phyloP scores from a whole-genome alignment of 805 yeast genomes.

The Hanseniaspora thailandica region DNA sequence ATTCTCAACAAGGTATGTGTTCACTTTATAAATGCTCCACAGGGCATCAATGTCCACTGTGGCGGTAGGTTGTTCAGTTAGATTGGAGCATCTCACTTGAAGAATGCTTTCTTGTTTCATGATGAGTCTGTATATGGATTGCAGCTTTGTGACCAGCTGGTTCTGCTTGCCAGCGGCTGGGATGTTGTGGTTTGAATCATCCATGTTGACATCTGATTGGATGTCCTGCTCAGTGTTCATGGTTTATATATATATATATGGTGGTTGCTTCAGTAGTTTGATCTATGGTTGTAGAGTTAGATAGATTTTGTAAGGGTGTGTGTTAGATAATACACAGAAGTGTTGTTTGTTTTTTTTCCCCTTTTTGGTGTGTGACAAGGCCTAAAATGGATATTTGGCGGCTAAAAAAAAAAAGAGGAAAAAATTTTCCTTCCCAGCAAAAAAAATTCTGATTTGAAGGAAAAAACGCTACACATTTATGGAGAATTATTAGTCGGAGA shows the following conservation, averaged over 20 bases:
- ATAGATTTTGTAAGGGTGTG: too few species aligned
- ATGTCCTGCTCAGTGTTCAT: background rate
- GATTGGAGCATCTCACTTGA: slow-evolving; percentile 57
- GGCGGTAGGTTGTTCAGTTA: slow-evolving; percentile 35
- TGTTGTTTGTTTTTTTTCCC: too few species aligned
- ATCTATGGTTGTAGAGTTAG: too few species aligned
- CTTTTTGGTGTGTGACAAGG: too few species aligned
- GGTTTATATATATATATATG: too few species aligned
- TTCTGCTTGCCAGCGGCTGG: slow-evolving; percentile 35
- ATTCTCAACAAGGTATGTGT: slow-evolving; percentile 52
- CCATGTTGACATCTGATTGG: slow-evolving; percentile 22
- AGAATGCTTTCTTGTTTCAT: slow-evolving; percentile 56
- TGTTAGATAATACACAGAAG: too few species aligned
- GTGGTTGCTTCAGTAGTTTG: too few species aligned
- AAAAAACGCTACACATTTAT: background rate
- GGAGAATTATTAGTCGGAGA: background rate
- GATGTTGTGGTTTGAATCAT: slow-evolving; percentile 3
- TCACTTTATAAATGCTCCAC: slow-evolving; percentile 62
- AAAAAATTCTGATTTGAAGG: too few species aligned
- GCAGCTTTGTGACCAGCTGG: slow-evolving; percentile 51
- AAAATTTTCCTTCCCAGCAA: too few species aligned
- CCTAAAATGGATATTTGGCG: too few species aligned
- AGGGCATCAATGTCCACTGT: slow-evolving; percentile 45
- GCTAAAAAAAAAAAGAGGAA: background rate
- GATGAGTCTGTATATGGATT: slow-evolving; percentile 62